Percentiles rank a stretch among this genome's conserved stretches.
phyloP scores from a whole-genome alignment of 2,329 filamentous ascomycete species.

The Aspergillus ustus region DNA sequence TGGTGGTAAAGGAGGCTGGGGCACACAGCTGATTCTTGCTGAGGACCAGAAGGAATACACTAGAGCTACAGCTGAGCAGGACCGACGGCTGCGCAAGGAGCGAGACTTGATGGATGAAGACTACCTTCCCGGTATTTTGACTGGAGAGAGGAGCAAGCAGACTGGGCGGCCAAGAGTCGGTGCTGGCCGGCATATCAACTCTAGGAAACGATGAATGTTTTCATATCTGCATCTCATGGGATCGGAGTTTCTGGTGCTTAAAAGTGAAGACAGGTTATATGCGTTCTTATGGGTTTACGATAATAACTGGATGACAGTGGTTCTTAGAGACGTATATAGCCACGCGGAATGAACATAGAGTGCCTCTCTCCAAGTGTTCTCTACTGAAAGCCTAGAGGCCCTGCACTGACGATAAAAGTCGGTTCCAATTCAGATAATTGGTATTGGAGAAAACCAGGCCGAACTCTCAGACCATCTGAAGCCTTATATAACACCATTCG shows the following conservation, averaged over 20 bases:
- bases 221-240: constrained; percentile 22
- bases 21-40: constrained; percentile 77
- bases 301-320: constrained; percentile 10
- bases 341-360: constrained; percentile 20
- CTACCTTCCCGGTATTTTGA: constrained; percentile 83
- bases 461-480: constrained; percentile 31
- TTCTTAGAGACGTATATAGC: constrained; percentile 16
- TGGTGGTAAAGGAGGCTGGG: constrained; percentile 88
- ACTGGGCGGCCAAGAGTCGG: constrained; percentile 78
- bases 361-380: constrained; percentile 1
- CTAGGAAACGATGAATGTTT: constrained; percentile 57
- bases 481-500: constrained; percentile 46
- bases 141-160: constrained; percentile 70
- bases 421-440: constrained; percentile 3
- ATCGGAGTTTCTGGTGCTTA: constrained; percentile 29
- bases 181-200: constrained; percentile 84
- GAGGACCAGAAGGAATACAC: constrained; percentile 96
- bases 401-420: background rate
- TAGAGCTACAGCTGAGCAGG: constrained; percentile 65
- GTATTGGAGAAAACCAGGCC: constrained; percentile 22
- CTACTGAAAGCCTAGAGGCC: background rate
- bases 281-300: constrained; percentile 20
- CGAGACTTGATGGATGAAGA: constrained; percentile 94
- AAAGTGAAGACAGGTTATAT: constrained; percentile 22
- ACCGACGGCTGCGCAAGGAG: constrained; percentile 63